A percentile compares a stretch with the other conserved stretches of the same genome.
Evolutionary conservation across 1,139 yeast species (phyloP).

Genomic region (Spencermartinsiella ligniputridi): DNA sequence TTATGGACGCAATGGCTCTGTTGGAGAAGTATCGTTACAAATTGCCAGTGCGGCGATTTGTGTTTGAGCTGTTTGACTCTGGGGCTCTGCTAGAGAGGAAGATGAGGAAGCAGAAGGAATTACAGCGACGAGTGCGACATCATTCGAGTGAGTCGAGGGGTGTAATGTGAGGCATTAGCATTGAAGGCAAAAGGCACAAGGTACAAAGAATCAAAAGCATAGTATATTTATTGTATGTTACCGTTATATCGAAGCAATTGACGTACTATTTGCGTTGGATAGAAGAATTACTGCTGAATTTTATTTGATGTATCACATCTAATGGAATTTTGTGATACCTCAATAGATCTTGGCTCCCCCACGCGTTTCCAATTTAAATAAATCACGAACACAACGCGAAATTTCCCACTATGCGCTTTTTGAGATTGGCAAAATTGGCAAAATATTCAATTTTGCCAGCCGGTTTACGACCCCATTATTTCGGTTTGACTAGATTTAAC

Average conservation of each 20-base stretch:
- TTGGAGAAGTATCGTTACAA: constrained; percentile 67
- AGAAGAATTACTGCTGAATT: too few relatives aligned
- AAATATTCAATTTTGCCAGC: constrained; percentile 1
- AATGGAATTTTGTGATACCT: too few relatives aligned
- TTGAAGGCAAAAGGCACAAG: neutral
- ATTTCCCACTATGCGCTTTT: neutral
- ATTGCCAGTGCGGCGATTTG: constrained; percentile 57
- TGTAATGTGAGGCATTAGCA: neutral
- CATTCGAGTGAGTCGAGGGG: neutral
- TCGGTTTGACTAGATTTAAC: neutral
- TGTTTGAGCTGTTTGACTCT: constrained; percentile 64
- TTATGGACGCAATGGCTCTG: constrained; percentile 55
- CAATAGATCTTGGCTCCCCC: too few relatives aligned
- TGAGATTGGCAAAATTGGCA: neutral
- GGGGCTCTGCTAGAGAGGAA: constrained; percentile 51
- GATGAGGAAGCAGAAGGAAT: constrained; percentile 22
- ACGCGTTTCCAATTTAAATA: too few relatives aligned
- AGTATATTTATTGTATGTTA: constrained; percentile 3
- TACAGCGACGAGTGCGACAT: constrained; percentile 22
- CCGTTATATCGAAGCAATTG: too few relatives aligned
- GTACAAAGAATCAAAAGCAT: neutral
- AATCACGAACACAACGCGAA: neutral
- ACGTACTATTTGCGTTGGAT: too few relatives aligned
- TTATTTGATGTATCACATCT: too few relatives aligned
- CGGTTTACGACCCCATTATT: neutral